phyloP scores from a whole-genome alignment of 768 basidiomycete species.

The Crassisporium funariophilum region DNA sequence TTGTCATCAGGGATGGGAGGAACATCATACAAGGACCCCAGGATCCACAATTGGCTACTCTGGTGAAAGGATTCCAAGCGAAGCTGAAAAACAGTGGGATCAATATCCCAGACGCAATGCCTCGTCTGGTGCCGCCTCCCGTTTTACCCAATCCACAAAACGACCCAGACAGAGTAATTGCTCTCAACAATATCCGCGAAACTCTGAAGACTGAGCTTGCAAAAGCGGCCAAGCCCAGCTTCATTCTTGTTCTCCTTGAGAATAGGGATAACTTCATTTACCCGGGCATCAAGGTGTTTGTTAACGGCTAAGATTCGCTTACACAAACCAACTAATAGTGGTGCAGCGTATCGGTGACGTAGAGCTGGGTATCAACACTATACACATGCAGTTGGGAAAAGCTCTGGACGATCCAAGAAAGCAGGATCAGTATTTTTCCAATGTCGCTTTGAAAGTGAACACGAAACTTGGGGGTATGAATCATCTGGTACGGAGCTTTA shows the following conservation, averaged over 20 bases:
- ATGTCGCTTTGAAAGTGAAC: slow-evolving; percentile 81
- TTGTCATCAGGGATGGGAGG: slow-evolving; percentile 59
- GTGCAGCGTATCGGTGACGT: slow-evolving; percentile 66
- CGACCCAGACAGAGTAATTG: slow-evolving; percentile 38
- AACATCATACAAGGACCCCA: slow-evolving; percentile 38
- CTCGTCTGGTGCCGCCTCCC: slow-evolving; percentile 41
- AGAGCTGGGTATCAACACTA: slow-evolving; percentile 70
- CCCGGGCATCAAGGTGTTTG: slow-evolving; percentile 67
- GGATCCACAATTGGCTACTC: slow-evolving; percentile 41
- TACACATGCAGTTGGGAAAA: slow-evolving; percentile 71
- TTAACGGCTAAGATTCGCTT: not conserved
- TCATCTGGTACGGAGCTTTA: slow-evolving; percentile 45
- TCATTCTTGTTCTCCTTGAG: slow-evolving; percentile 73
- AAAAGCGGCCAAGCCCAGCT: slow-evolving; percentile 46
- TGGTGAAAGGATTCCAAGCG: slow-evolving; percentile 53
- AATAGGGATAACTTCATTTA: slow-evolving; percentile 74
- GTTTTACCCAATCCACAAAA: slow-evolving; percentile 24
- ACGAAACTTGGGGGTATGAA: slow-evolving; percentile 84
- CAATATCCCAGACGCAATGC: slow-evolving; percentile 37
- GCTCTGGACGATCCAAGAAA: slow-evolving; percentile 54
- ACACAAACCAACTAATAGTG: slow-evolving; percentile 1
- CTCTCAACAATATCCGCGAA: slow-evolving; percentile 44
- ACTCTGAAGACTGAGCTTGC: slow-evolving; percentile 36
- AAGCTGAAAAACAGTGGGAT: slow-evolving; percentile 69
- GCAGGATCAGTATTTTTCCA: slow-evolving; percentile 83